phyloP scores from a whole-genome alignment of 352 stramenopile species.

The Globisporangium acanthophoron region DNA sequence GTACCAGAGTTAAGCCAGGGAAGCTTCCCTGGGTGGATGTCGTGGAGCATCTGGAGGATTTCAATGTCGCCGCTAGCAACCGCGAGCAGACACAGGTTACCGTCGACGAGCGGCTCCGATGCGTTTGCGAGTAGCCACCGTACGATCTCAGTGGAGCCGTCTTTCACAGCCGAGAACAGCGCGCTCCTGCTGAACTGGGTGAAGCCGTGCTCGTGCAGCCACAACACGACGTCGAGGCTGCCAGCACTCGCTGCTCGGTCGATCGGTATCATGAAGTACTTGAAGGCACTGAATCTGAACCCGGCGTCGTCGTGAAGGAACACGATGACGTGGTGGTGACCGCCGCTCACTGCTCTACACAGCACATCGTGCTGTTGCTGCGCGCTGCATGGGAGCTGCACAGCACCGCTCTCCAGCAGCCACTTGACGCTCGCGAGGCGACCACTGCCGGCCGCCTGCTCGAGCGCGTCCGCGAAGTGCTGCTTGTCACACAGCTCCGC shows the following conservation, averaged over 20 bases:
- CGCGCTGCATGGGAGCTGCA: neutral
- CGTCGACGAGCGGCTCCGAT: neutral
- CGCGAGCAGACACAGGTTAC: neutral
- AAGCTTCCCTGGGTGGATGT: neutral
- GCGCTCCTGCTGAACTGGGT: neutral
- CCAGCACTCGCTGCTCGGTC: neutral
- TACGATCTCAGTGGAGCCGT: neutral
- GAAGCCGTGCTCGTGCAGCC: neutral
- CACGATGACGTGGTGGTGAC: neutral
- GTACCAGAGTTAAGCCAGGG: neutral
- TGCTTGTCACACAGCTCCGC: neutral
- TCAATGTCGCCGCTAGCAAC: neutral
- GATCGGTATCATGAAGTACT: neutral
- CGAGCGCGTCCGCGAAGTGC: neutral
- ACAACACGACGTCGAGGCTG: neutral
- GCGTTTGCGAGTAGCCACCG: constrained; percentile 1
- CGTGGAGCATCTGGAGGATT: neutral
- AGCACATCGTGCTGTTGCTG: neutral
- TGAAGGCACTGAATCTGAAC: neutral
- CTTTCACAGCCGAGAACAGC: neutral
- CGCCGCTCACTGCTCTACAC: neutral
- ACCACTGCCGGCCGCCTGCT: neutral
- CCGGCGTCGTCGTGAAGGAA: neutral
- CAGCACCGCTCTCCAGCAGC: neutral
- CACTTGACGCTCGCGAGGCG: neutral